A percentile compares a stretch with the other conserved stretches of the same genome.
Conservation (phyloP, 2,329 filamentous ascomycete species). For the Fusarium musae region DNA sequence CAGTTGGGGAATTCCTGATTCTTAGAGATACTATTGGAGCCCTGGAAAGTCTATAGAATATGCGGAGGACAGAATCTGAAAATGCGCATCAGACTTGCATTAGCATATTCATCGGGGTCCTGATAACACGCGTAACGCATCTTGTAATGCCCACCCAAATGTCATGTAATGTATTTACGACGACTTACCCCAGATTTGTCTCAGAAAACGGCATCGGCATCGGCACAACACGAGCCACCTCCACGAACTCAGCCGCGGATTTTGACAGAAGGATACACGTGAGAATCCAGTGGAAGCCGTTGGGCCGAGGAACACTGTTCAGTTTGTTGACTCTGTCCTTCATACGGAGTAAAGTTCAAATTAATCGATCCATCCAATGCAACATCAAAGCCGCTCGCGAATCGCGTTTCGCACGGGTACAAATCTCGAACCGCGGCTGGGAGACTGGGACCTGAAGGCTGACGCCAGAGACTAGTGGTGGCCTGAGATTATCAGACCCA, state of each 20-base stretch:
- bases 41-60: background rate
- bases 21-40: background rate
- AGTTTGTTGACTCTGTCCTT: background rate
- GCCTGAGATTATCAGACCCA: slow-evolving; percentile 10
- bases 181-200: slow-evolving; percentile 29
- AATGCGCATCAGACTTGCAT: slow-evolving; percentile 30
- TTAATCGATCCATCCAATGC: background rate
- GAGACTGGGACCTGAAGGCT: background rate
- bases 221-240: slow-evolving; percentile 3
- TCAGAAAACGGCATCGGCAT: slow-evolving; percentile 17
- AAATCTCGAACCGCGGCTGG: slow-evolving; percentile 14
- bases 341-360: background rate
- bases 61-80: background rate
- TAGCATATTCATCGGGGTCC: background rate
- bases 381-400: slow-evolving; percentile 2
- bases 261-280: slow-evolving; percentile 7
- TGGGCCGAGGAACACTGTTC: slow-evolving; percentile 24
- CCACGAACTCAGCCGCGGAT: background rate
- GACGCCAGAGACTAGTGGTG: slow-evolving; percentile 28
- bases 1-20: background rate
- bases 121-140: background rate
- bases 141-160: background rate
- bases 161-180: background rate
- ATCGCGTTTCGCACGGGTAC: slow-evolving; percentile 10
- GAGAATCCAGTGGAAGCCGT: slow-evolving; percentile 5